Evolutionary conservation across 495 filamentous ascomycete genomes (phyloP).

Genomic region (Achaetomiella virescens): DNA sequence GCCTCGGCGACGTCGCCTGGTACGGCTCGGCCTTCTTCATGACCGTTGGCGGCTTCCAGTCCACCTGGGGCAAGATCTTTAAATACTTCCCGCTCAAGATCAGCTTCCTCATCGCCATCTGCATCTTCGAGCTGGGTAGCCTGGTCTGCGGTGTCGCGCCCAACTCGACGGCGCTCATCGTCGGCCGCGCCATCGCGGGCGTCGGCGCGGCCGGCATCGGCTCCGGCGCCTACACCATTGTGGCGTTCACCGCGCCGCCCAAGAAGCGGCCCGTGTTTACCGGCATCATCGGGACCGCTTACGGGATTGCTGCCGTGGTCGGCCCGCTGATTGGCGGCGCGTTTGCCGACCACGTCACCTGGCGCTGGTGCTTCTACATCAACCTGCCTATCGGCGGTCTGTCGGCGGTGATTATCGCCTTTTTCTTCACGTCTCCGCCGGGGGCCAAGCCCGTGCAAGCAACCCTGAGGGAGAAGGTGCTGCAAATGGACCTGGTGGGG

Average conservation of each 20-base stretch:
- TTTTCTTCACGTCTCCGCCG: conserved; percentile 34
- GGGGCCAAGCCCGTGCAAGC: conserved; percentile 18
- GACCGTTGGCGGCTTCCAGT: conserved; percentile 32
- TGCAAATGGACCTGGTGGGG: conserved; percentile 61
- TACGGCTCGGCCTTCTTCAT: conserved; percentile 44
- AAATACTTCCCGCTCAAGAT: conserved; percentile 40
- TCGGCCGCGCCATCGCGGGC: conserved; percentile 54
- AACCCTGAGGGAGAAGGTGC: conserved; percentile 29
- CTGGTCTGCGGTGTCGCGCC: conserved; percentile 52
- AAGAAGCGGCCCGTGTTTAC: conserved; percentile 43
- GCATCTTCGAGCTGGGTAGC: conserved; percentile 50
- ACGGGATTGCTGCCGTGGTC: conserved; percentile 40
- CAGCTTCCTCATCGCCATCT: conserved; percentile 36
- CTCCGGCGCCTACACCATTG: conserved; percentile 38
- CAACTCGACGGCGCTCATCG: conserved; percentile 47
- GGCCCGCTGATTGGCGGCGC: conserved; percentile 29
- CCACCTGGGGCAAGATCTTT: conserved; percentile 35
- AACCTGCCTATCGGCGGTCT: conserved; percentile 64
- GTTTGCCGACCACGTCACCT: conserved; percentile 24
- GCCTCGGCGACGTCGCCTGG: conserved; percentile 44
- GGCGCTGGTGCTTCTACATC: conserved; percentile 79
- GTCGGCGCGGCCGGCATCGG: conserved; percentile 42
- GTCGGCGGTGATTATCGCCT: conserved; percentile 50
- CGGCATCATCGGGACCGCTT: conserved; percentile 42
- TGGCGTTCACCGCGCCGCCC: conserved; percentile 39